Evolutionary conservation across 768 basidiomycete genomes (phyloP).

Genomic region (Arthromyces matolae): DNA sequence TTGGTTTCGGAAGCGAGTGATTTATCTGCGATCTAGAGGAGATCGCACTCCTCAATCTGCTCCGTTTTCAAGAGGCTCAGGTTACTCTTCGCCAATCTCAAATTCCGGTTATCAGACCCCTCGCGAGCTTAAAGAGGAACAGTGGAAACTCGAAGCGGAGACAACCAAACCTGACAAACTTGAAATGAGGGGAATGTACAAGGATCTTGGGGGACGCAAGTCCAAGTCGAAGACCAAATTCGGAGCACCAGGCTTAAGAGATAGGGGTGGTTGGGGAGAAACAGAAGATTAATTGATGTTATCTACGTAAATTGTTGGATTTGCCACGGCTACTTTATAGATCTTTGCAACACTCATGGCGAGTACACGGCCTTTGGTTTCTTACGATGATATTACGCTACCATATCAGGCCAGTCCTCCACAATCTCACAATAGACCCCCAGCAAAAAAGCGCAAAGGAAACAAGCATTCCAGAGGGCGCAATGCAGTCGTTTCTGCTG

Average conservation of each 20-base stretch:
- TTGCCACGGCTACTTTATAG: no score
- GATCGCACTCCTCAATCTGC: slow-evolving; percentile 38
- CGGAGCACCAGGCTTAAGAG: slow-evolving; percentile 59
- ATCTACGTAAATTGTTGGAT: no score
- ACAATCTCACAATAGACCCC: slow-evolving; percentile 27
- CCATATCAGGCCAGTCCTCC: slow-evolving; percentile 32
- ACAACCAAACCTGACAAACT: slow-evolving; percentile 61
- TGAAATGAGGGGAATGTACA: slow-evolving; percentile 91
- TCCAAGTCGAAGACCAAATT: slow-evolving; percentile 70
- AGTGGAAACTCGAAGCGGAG: slow-evolving; percentile 60
- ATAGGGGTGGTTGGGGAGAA: slow-evolving; percentile 75
- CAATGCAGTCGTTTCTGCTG: slow-evolving; percentile 25
- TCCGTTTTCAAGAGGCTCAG: slow-evolving; percentile 38
- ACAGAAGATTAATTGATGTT: slow-evolving; percentile 23
- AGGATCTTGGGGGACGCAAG: slow-evolving; percentile 85
- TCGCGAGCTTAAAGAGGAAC: slow-evolving; percentile 72
- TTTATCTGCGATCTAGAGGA: slow-evolving; percentile 39
- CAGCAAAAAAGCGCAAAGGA: slow-evolving; percentile 56
- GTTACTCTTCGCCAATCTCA: slow-evolving; percentile 50
- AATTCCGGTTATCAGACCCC: slow-evolving; percentile 68
- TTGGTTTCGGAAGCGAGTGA: slow-evolving; percentile 47
- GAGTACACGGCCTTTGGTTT: slow-evolving; percentile 41
- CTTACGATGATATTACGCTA: slow-evolving; percentile 62
- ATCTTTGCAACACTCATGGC: no score
- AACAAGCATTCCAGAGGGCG: slow-evolving; percentile 31